phyloP scores from a whole-genome alignment of 495 filamentous ascomycete genomes.

The Lindgomyces ingoldianus region DNA sequence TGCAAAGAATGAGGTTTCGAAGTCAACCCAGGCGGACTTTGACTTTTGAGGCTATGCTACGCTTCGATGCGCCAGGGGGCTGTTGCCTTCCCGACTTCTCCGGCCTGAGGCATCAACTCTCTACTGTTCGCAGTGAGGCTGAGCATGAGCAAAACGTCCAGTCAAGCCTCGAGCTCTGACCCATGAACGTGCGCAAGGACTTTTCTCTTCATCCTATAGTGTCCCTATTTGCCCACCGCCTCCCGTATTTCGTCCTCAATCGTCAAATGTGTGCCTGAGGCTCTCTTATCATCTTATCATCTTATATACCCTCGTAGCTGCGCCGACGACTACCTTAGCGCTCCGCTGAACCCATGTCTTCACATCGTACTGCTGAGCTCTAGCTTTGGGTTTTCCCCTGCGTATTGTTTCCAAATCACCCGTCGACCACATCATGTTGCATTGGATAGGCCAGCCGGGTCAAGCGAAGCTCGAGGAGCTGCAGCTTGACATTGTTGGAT shows the following conservation, averaged over 20 bases:
- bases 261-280: slow-evolving; percentile 18
- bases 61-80: too few species aligned
- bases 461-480: slow-evolving; percentile 27
- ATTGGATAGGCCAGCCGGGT: slow-evolving; percentile 22
- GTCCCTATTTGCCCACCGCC: background rate
- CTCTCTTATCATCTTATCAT: background rate
- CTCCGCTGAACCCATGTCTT: slow-evolving; percentile 14
- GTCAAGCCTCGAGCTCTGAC: slow-evolving; percentile 11
- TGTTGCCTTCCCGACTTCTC: too few species aligned
- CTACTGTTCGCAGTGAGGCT: background rate
- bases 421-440: slow-evolving; percentile 7
- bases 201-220: slow-evolving; percentile 3
- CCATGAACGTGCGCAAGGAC: slow-evolving; percentile 1
- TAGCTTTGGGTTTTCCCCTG: slow-evolving; percentile 1
- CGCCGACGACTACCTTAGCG: slow-evolving; percentile 6
- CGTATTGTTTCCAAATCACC: slow-evolving; percentile 3
- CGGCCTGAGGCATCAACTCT: slow-evolving; percentile 16
- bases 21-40: slow-evolving; percentile 6
- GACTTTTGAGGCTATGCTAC: slow-evolving; percentile 23
- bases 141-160: background rate
- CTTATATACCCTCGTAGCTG: slow-evolving; percentile 22
- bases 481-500: slow-evolving; percentile 49
- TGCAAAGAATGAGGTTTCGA: slow-evolving; percentile 14
- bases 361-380: background rate
- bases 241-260: background rate